Percentiles rank a stretch among this genome's conserved stretches.
These are phyloP conservation scores for Melampsora larici-populina DNA, from an alignment of 1,284 basidiomycete genomes.

Conservation along the genomic window DNA sequence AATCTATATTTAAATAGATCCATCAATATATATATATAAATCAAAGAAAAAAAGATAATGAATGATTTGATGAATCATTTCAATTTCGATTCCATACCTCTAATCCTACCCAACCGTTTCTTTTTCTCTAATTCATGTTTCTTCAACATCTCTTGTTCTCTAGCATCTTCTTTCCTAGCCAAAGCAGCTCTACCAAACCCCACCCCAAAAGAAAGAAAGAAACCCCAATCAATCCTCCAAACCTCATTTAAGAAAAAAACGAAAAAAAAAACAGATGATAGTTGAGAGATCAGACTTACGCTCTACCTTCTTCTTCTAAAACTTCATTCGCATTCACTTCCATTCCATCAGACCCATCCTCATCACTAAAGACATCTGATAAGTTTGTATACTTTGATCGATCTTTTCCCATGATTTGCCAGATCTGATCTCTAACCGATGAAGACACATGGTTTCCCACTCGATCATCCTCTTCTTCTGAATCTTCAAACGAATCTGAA, in stretches of 20 bases:
- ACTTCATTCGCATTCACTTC: conserved; percentile 25
- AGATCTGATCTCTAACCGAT: conserved; percentile 34
- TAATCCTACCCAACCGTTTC: conserved; percentile 19
- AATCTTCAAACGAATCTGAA: neutral
- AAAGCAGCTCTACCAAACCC: conserved; percentile 13
- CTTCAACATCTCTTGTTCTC: conserved; percentile 31
- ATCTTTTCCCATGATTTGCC: conserved; percentile 43
- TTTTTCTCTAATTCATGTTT: conserved; percentile 40
- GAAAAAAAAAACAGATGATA: conserved; percentile 2
- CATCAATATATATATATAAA: too few relatives aligned
- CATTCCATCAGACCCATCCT: conserved; percentile 34
- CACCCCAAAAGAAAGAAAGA: neutral
- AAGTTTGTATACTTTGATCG: conserved; percentile 17
- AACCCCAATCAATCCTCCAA: neutral
- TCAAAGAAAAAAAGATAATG: too few relatives aligned
- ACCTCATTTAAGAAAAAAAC: neutral
- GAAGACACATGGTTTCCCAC: neutral
- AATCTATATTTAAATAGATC: too few relatives aligned
- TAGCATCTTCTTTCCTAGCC: conserved; percentile 31
- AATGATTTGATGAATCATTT: too few relatives aligned
- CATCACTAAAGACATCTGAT: conserved; percentile 31
- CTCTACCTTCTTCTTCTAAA: conserved; percentile 38
- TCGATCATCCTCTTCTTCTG: conserved; percentile 13
- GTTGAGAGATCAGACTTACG: neutral
- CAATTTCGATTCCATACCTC: too few relatives aligned